Evolutionary conservation across 306 rosid genomes (phyloP), one percentile per base, ranked within the genome.

Genomic region (Lathyrus aphaca): DNA sequence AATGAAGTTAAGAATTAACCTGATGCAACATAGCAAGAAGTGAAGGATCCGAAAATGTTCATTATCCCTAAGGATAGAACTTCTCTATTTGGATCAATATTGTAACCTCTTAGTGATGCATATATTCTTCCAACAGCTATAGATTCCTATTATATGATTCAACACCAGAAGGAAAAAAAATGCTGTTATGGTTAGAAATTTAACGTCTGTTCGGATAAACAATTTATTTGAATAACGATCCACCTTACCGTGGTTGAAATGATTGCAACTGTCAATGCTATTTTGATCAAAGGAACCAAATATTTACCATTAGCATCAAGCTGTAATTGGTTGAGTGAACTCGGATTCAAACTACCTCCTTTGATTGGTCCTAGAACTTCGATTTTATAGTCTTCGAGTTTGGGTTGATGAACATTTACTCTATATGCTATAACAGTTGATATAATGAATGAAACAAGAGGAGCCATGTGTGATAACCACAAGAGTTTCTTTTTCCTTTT

Each of bases 1-100:
- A 38, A 8, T 1, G 2, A 15, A 1, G 27, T n/a, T n/a, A n/a
- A 38, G 10, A 30, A 44, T 46, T 68, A 74, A 88, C 97, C 97
- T 29, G 97, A 78, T 10, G 96, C 90, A 23, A 90, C 82, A 25
- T 87, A 92, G 73, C 96, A 92, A 19, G 98, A 92, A 58, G 92
- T 86, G 58, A 84, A 75, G 27, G 98, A 89, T 51, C 98, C 98
- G 9, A 82, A 73, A 11, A 92, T 68, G 88, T 92, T 92, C 86
- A 84, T 87, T 64, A 84, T 71, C 29, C 97, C 95, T 49, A 87
- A 65, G 1, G 92, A 81, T n/a, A 89, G 17, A 90, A 92, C 83
- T 72, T 92, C 98, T 80, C 81, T 86, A 79, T 89, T 89, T 27
- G 90, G 84, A 65, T 89, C 86, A 18, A 87, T 69, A 66, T 62